These are phyloP conservation scores for Saccharomycopsis malanga DNA, from an alignment of 805 yeast genomes.

Conservation along the genomic window DNA sequence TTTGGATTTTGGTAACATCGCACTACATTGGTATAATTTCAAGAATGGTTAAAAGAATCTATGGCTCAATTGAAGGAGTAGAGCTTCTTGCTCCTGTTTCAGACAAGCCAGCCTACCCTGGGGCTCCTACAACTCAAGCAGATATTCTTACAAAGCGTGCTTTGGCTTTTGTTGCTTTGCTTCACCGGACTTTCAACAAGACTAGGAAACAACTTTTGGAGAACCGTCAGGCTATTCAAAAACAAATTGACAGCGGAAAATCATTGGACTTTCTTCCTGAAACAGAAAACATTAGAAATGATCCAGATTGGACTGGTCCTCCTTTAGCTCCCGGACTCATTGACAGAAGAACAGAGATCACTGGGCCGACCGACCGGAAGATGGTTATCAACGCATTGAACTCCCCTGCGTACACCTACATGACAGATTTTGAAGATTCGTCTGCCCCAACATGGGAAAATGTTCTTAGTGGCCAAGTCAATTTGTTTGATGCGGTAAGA, in stretches of 20 bases:
- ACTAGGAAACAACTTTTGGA: slow-evolving; percentile 52
- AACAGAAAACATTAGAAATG: slow-evolving; percentile 62
- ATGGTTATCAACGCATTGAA: slow-evolving; percentile 80
- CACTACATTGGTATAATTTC: no score
- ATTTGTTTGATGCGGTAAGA: slow-evolving; percentile 69
- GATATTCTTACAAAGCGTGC: slow-evolving; percentile 54
- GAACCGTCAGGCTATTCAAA: slow-evolving; percentile 57
- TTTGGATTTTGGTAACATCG: no score
- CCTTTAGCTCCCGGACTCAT: slow-evolving; percentile 64
- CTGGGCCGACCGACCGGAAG: slow-evolving; percentile 80
- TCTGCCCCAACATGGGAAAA: slow-evolving; percentile 80
- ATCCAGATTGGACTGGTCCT: slow-evolving; percentile 71
- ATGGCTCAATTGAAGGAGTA: slow-evolving; percentile 45
- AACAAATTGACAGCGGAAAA: slow-evolving; percentile 52
- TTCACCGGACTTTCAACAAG: slow-evolving; percentile 65
- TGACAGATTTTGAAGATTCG: slow-evolving; percentile 84
- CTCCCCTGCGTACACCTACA: slow-evolving; percentile 71
- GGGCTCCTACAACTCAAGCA: slow-evolving; percentile 38
- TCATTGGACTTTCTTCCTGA: slow-evolving; percentile 60
- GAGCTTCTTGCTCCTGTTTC: slow-evolving; percentile 45
- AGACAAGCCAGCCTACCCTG: slow-evolving; percentile 26
- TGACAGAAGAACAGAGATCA: slow-evolving; percentile 73
- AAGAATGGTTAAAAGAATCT: slow-evolving; percentile 15
- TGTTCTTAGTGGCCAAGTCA: slow-evolving; percentile 74
- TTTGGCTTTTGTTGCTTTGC: slow-evolving; percentile 59